These are phyloP conservation scores for Blastocladiella emersonii DNA, from an alignment of 371 early-diverging fungal species.

Conservation along the genomic window DNA sequence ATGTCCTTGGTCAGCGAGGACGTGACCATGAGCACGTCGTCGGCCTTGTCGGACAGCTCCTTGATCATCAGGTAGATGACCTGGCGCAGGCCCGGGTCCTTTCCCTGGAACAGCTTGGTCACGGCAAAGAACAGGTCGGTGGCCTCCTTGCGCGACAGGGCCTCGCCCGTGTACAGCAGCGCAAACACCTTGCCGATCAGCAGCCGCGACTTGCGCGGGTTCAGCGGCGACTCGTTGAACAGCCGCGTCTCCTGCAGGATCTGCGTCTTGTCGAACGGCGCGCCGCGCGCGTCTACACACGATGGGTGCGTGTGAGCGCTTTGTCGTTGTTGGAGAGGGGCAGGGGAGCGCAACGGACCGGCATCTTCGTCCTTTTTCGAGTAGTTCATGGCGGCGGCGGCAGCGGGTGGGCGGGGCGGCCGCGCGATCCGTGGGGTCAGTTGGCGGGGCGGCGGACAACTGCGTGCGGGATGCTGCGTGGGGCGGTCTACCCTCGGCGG, in stretches of 20 bases:
- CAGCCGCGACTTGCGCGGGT: conserved; percentile 80
- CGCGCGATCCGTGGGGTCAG: too few species aligned
- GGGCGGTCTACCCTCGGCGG: too few species aligned
- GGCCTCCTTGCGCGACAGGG: conserved; percentile 79
- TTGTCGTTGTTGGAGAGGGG: not conserved
- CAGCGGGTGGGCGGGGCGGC: too few species aligned
- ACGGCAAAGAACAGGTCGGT: conserved; percentile 94
- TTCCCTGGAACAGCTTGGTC: conserved; percentile 91
- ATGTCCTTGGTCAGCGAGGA: conserved; percentile 91
- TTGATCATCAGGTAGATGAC: conserved; percentile 94
- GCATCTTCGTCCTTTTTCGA: conserved; percentile 32
- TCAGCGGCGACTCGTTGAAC: conserved; percentile 93
- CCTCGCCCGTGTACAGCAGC: conserved; percentile 76
- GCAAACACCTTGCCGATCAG: conserved; percentile 86
- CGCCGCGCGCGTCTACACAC: not conserved
- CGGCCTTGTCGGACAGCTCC: conserved; percentile 79
- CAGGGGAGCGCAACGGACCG: conserved; percentile 12
- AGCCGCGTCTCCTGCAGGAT: conserved; percentile 93
- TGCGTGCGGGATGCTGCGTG: too few species aligned
- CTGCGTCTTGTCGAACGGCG: conserved; percentile 71
- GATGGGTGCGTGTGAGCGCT: conserved; percentile 1
- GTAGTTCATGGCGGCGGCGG: not conserved
- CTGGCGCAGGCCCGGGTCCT: conserved; percentile 85
- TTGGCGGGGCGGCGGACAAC: too few species aligned
- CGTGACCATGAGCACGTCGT: conserved; percentile 95